Conservation (phyloP, 345 rosid genomes). For the Physaria fendleri region DNA sequence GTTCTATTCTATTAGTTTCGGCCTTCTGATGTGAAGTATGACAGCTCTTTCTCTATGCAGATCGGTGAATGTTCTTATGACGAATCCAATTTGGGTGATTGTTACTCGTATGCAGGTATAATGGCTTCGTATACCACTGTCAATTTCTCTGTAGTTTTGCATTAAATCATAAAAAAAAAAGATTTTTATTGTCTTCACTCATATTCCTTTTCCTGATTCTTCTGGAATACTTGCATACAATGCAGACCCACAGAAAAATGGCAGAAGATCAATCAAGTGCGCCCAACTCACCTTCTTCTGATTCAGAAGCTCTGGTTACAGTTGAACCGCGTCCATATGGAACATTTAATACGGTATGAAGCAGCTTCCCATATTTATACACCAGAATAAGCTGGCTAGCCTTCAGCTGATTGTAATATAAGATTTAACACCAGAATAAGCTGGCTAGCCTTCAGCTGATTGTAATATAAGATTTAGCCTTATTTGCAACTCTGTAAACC, state of each 20-base stretch:
- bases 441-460: background rate
- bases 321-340: slow-evolving; percentile 63
- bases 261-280: slow-evolving; percentile 31
- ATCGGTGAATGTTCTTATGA: slow-evolving; percentile 82
- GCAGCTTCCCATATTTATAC: slow-evolving; percentile 1
- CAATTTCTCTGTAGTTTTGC: background rate
- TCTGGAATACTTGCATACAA: background rate
- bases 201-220: background rate
- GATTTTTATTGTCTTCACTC: background rate
- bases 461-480: background rate
- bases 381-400: background rate
- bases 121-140: background rate
- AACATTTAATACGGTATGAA: slow-evolving; percentile 60
- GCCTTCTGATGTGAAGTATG: slow-evolving; percentile 5
- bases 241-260: slow-evolving; percentile 77
- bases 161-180: background rate
- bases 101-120: slow-evolving; percentile 98
- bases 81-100: slow-evolving; percentile 96
- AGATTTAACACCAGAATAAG: background rate
- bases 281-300: slow-evolving; percentile 31
- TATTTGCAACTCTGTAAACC: background rate
- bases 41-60: slow-evolving; percentile 38
- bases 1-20: background rate
- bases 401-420: background rate
- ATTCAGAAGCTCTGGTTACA: slow-evolving; percentile 37